Evolutionary conservation across 352 stramenopile genomes (phyloP).

Genomic region (Phytophthora meadii): DNA sequence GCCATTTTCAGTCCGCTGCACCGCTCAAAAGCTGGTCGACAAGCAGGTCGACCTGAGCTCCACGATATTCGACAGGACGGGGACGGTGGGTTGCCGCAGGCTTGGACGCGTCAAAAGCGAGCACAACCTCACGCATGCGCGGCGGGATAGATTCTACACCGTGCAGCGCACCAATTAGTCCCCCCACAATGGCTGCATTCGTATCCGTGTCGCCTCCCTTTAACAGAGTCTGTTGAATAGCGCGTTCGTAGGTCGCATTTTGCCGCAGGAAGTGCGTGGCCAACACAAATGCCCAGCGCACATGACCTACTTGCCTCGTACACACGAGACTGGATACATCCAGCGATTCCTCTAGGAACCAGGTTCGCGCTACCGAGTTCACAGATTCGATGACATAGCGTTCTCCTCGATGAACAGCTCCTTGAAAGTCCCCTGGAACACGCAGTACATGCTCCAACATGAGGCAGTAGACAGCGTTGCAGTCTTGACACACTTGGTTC

Average conservation of each 20-base stretch:
- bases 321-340: slow-evolving; percentile 44
- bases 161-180: slow-evolving; percentile 57
- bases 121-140: slow-evolving; percentile 51
- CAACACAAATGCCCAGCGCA: slow-evolving; percentile 60
- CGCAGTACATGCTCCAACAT: slow-evolving; percentile 55
- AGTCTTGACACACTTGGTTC: slow-evolving; percentile 61
- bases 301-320: slow-evolving; percentile 43
- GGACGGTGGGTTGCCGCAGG: slow-evolving; percentile 18
- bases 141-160: slow-evolving; percentile 47
- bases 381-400: slow-evolving; percentile 41
- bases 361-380: slow-evolving; percentile 38
- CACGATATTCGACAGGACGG: slow-evolving; percentile 41
- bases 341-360: slow-evolving; percentile 59
- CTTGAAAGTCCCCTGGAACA: slow-evolving; percentile 40
- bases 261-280: slow-evolving; percentile 54
- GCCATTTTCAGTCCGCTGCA: not conserved
- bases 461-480: slow-evolving; percentile 66
- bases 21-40: slow-evolving; percentile 29
- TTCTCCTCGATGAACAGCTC: slow-evolving; percentile 46
- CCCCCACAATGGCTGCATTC: slow-evolving; percentile 66
- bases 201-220: slow-evolving; percentile 69
- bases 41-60: slow-evolving; percentile 36
- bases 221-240: slow-evolving; percentile 55
- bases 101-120: slow-evolving; percentile 48
- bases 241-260: slow-evolving; percentile 49